These are phyloP conservation scores for Leccinum incarnatum DNA, from an alignment of 768 basidiomycete genomes.

Conservation along the genomic window DNA sequence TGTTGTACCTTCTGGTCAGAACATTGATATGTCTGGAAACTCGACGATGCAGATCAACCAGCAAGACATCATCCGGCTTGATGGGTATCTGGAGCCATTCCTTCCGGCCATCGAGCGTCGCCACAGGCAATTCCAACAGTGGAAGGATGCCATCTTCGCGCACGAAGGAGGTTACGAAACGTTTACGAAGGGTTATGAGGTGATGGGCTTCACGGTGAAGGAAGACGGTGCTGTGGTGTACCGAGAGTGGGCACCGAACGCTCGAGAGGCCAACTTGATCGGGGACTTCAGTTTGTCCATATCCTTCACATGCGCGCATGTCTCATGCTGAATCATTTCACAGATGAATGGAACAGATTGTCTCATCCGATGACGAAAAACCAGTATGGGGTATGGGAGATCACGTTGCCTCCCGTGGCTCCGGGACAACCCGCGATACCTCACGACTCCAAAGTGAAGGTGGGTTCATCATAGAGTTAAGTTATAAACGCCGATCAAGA, in stretches of 20 bases:
- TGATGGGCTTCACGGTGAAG: slow-evolving; percentile 72
- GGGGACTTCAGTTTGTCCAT: slow-evolving; percentile 91
- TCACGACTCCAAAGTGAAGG: slow-evolving; percentile 96
- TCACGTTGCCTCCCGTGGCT: slow-evolving; percentile 63
- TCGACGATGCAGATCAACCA: slow-evolving; percentile 45
- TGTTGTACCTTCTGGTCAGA: background rate
- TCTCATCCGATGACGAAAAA: slow-evolving; percentile 86
- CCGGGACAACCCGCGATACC: slow-evolving; percentile 79
- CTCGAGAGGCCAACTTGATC: slow-evolving; percentile 74
- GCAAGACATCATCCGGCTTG: slow-evolving; percentile 57
- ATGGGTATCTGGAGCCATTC: slow-evolving; percentile 74
- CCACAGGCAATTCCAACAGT: slow-evolving; percentile 64
- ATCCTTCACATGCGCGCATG: background rate
- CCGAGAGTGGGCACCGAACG: slow-evolving; percentile 96
- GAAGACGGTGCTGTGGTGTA: slow-evolving; percentile 71
- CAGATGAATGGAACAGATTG: slow-evolving; percentile 85
- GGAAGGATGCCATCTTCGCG: slow-evolving; percentile 72
- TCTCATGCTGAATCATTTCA: slow-evolving; percentile 3
- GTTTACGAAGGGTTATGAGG: slow-evolving; percentile 56
- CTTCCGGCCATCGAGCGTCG: slow-evolving; percentile 66
- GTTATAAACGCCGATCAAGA: background rate
- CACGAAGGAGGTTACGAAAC: slow-evolving; percentile 81
- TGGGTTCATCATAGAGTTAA: slow-evolving; percentile 28
- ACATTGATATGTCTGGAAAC: slow-evolving; percentile 40
- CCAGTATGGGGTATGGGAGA: slow-evolving; percentile 87